Conservation (phyloP, 371 early-diverging fungal genomes). For the Funneliformis caledonium region DNA sequence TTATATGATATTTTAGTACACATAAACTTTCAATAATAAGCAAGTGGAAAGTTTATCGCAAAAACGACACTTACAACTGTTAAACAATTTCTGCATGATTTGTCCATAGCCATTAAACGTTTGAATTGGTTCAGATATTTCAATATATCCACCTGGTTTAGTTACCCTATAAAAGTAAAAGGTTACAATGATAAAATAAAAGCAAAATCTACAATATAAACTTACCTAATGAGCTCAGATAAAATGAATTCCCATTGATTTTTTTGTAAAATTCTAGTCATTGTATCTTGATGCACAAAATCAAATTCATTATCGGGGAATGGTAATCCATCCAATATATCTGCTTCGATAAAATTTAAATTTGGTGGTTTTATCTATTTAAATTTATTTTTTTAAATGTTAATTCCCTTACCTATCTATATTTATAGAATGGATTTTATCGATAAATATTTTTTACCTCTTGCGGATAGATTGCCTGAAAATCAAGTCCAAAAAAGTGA, state of each 20-base stretch:
- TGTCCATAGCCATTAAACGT: background rate
- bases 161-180: background rate
- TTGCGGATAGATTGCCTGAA: conserved; percentile 40
- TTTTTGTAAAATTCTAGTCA: background rate
- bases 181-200: too few species aligned
- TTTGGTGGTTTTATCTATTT: background rate
- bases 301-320: conserved; percentile 20
- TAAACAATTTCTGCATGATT: background rate
- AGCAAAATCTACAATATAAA: too few species aligned
- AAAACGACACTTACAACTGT: too few species aligned
- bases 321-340: background rate
- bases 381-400: background rate
- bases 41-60: too few species aligned
- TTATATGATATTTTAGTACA: too few species aligned
- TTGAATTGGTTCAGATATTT: background rate
- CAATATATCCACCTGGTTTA: background rate
- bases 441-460: background rate
- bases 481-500: conserved; percentile 53
- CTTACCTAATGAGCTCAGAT: background rate
- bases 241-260: background rate
- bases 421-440: background rate
- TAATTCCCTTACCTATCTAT: too few species aligned
- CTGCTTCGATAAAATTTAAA: background rate
- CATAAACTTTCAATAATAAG: too few species aligned
- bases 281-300: background rate